phyloP scores from a whole-genome alignment of 495 filamentous ascomycete species.

The Aspergillus taichungensis region DNA sequence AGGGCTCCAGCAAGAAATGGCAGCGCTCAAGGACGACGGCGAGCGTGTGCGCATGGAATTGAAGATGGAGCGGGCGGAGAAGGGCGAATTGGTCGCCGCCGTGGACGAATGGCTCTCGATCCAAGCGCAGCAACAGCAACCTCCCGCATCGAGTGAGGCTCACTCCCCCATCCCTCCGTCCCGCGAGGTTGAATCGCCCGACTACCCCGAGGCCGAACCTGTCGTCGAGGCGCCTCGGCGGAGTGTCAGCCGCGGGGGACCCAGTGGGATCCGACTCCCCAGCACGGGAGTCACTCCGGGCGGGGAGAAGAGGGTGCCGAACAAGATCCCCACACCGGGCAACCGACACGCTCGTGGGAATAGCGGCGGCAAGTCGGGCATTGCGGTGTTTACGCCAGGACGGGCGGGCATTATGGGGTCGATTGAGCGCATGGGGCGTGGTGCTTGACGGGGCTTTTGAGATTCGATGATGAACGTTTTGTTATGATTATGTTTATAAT shows the following conservation, averaged over 20 bases:
- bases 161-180: background rate
- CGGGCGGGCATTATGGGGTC: slow-evolving; percentile 60
- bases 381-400: slow-evolving; percentile 36
- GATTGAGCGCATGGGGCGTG: slow-evolving; percentile 60
- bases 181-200: slow-evolving; percentile 9
- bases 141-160: slow-evolving; percentile 6
- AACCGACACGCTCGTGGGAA: slow-evolving; percentile 28
- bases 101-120: slow-evolving; percentile 82
- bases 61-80: slow-evolving; percentile 78
- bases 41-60: slow-evolving; percentile 50
- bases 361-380: slow-evolving; percentile 34
- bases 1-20: slow-evolving; percentile 60
- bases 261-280: slow-evolving; percentile 28
- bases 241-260: slow-evolving; percentile 19
- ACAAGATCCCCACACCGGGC: slow-evolving; percentile 19
- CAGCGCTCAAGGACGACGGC: slow-evolving; percentile 55
- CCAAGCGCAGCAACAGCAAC: slow-evolving; percentile 25
- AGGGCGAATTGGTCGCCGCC: slow-evolving; percentile 84
- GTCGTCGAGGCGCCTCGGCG: slow-evolving; percentile 16
- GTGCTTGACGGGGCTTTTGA: slow-evolving; percentile 4
- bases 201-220: slow-evolving; percentile 8
- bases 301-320: slow-evolving; percentile 26
- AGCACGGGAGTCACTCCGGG: slow-evolving; percentile 11
- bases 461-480: background rate
- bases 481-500: background rate